A percentile compares a stretch with the other conserved stretches of the same genome.
Evolutionary conservation across 805 yeast species (phyloP).

Genomic region (Jamesozyma jinghongensis): DNA sequence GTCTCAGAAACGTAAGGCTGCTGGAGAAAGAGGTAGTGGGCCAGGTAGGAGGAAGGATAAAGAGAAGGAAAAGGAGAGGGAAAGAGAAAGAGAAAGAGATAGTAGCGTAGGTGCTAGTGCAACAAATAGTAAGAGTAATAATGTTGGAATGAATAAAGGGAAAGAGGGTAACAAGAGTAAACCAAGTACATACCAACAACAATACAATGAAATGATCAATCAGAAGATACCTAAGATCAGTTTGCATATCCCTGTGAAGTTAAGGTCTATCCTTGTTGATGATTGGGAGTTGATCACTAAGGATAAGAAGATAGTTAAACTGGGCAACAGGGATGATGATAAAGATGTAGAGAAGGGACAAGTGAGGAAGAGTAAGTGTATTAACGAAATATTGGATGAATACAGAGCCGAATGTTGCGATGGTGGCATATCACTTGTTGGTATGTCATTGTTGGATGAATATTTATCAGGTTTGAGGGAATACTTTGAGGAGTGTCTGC

Average conservation of each 20-base stretch:
- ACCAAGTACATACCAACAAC: not conserved
- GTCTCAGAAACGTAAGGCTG: slow-evolving; percentile 1
- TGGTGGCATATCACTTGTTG: slow-evolving; percentile 6
- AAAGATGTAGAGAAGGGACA: no score
- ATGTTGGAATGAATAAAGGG: no score
- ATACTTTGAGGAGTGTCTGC: slow-evolving; percentile 64
- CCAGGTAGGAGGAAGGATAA: no score
- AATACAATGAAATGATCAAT: slow-evolving; percentile 1
- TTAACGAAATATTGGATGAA: slow-evolving; percentile 44
- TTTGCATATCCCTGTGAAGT: slow-evolving; percentile 50
- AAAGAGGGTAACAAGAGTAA: no score
- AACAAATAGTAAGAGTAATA: no score
- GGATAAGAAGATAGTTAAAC: slow-evolving; percentile 61
- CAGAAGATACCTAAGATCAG: slow-evolving; percentile 33
- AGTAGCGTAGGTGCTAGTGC: not conserved
- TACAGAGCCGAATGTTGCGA: slow-evolving; percentile 31
- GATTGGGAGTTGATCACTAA: slow-evolving; percentile 92
- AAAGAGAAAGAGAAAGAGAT: no score
- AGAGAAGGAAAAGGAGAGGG: no score
- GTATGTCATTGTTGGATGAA: slow-evolving; percentile 51
- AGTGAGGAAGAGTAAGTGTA: no score
- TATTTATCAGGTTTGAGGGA: slow-evolving; percentile 58
- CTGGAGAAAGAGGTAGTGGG: no score
- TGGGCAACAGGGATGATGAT: slow-evolving; percentile 35
- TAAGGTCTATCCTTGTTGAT: slow-evolving; percentile 69